Evolutionary conservation across 768 basidiomycete genomes (phyloP).

Genomic region (Pisolithus orientalis): DNA sequence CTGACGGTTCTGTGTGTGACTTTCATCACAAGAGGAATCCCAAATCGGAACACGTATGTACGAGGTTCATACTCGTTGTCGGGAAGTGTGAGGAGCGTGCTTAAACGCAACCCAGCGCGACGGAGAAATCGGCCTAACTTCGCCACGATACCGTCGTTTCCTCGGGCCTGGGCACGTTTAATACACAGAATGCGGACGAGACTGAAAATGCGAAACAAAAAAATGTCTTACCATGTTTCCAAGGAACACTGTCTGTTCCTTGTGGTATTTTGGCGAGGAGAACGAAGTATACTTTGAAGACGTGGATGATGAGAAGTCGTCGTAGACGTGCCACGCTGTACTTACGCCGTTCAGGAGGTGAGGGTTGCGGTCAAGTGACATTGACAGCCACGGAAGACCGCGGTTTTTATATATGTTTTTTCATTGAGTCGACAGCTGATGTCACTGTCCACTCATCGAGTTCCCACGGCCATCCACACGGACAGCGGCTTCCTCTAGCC

Average conservation of each 20-base stretch:
- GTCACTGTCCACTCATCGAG: too few relatives aligned
- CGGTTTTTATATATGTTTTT: too few relatives aligned
- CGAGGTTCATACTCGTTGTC: conserved; percentile 3
- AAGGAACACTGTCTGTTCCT: not conserved
- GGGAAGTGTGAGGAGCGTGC: conserved; percentile 1
- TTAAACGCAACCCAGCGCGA: not conserved
- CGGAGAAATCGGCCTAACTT: not conserved
- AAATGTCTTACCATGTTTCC: not conserved
- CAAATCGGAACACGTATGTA: conserved; percentile 13
- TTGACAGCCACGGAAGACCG: not conserved
- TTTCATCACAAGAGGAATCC: conserved; percentile 17
- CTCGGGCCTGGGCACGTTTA: not conserved
- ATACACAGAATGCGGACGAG: not conserved
- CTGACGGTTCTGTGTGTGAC: conserved; percentile 7
- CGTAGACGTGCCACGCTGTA: not conserved
- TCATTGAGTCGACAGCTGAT: too few relatives aligned
- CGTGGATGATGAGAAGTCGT: not conserved
- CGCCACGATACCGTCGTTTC: not conserved
- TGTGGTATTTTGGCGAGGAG: not conserved
- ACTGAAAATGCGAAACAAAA: too few relatives aligned
- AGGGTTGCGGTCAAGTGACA: not conserved
- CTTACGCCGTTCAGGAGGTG: not conserved
- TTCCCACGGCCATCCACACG: too few relatives aligned
- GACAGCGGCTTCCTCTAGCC: too few relatives aligned
- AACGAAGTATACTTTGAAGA: not conserved